Conservation (phyloP, 2,329 filamentous ascomycete species). For the Teratosphaeria destructans region DNA sequence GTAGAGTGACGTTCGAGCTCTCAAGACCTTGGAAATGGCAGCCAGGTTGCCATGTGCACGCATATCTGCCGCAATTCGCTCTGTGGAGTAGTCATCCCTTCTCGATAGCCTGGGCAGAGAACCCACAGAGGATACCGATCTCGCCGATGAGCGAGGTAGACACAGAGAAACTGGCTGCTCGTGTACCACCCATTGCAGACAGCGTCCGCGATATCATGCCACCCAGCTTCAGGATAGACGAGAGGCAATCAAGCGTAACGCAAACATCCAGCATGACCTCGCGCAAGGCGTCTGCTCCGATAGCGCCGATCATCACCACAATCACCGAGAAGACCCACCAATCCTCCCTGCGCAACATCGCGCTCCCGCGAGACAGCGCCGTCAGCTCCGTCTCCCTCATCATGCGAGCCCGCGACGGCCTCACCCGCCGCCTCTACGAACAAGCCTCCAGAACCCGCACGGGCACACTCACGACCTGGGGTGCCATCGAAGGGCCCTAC, state of each 20-base stretch:
- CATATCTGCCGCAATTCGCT: constrained; percentile 44
- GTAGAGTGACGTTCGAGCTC: constrained; percentile 50
- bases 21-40: constrained; percentile 42
- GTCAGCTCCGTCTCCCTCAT: constrained; percentile 54
- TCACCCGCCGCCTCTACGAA: constrained; percentile 60
- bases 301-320: constrained; percentile 7
- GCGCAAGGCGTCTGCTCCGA: background rate
- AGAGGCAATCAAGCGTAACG: background rate
- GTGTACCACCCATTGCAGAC: background rate
- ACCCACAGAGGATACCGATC: constrained; percentile 13
- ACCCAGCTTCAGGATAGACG: background rate
- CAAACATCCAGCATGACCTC: constrained; percentile 1
- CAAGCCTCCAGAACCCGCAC: constrained; percentile 52
- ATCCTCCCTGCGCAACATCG: constrained; percentile 10
- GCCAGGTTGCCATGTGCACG: constrained; percentile 51
- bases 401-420: constrained; percentile 62
- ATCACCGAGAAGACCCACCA: constrained; percentile 10
- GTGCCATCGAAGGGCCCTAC: constrained; percentile 67
- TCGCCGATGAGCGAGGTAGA: constrained; percentile 21
- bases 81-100: constrained; percentile 39
- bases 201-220: background rate
- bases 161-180: constrained; percentile 23
- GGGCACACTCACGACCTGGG: constrained; percentile 52
- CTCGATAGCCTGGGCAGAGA: constrained; percentile 39
- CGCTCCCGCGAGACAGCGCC: constrained; percentile 19